phyloP scores from a whole-genome alignment of 192 early-diverging fungal genomes.

The Linnemannia zychae region DNA sequence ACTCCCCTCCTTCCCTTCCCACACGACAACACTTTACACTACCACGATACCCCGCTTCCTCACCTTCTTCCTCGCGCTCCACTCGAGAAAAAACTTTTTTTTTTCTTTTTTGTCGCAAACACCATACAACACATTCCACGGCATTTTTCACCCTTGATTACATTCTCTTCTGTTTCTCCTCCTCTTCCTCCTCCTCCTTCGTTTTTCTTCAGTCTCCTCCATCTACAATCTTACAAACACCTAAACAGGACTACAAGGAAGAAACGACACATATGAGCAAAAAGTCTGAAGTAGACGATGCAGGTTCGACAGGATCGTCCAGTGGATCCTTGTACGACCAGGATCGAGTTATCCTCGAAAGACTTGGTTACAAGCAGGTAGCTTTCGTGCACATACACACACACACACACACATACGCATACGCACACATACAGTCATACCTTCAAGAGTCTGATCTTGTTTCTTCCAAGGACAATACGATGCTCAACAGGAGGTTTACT shows the following conservation, averaged over 20 bases:
- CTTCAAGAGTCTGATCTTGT: too few relatives aligned
- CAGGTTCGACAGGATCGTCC: background rate
- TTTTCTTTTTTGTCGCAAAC: background rate
- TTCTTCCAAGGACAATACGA: too few relatives aligned
- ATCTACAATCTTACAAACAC: background rate
- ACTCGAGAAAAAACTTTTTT: background rate
- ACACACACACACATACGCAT: too few relatives aligned
- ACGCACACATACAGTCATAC: too few relatives aligned
- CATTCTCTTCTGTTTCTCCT: background rate
- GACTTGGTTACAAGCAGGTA: conserved; percentile 52
- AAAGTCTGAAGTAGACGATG: background rate
- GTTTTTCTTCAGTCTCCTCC: background rate
- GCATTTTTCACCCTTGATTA: background rate
- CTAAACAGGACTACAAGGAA: background rate
- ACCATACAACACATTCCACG: background rate
- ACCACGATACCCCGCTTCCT: background rate
- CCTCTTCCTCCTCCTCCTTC: background rate
- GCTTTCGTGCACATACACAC: background rate
- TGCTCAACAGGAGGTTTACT: too few relatives aligned
- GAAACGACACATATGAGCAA: conserved; percentile 12
- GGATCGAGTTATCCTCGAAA: conserved; percentile 35
- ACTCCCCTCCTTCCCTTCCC: background rate
- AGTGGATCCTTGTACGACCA: conserved; percentile 25
- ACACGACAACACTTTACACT: background rate
- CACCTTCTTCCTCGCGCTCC: background rate